phyloP scores from a whole-genome alignment of 192 early-diverging fungal genomes.

The Podila verticillata region DNA sequence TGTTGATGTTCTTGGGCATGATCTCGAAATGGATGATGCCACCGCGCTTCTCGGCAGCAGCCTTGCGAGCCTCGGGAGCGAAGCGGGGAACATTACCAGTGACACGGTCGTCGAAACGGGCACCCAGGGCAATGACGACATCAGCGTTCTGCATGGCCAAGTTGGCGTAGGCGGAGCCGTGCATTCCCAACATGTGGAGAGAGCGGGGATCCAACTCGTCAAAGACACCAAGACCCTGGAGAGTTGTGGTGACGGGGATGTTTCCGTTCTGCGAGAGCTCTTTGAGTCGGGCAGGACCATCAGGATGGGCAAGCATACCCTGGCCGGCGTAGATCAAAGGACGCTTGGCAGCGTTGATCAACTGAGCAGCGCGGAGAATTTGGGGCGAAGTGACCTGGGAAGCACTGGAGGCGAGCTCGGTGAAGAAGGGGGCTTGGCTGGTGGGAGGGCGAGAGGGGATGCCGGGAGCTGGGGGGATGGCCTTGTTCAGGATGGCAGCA shows the following conservation, averaged over 20 bases:
- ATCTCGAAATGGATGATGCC: constrained; percentile 99
- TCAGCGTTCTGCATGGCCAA: constrained; percentile 98
- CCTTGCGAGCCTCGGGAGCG: constrained; percentile 92
- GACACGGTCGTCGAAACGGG: constrained; percentile 98
- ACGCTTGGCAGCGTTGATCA: constrained; percentile 88
- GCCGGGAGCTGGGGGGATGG: constrained; percentile 79
- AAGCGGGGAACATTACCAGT: constrained; percentile 83
- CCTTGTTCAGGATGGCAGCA: constrained; percentile 82
- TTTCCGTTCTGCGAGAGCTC: constrained; percentile 89
- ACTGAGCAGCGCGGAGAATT: constrained; percentile 76
- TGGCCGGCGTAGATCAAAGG: constrained; percentile 97
- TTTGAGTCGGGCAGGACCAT: constrained; percentile 84
- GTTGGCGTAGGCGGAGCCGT: constrained; percentile 97
- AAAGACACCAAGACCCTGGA: constrained; percentile 92
- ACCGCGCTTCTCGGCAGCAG: constrained; percentile 86
- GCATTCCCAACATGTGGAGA: constrained; percentile 99
- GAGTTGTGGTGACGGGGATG: constrained; percentile 97
- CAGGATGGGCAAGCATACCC: constrained; percentile 83
- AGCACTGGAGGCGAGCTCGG: constrained; percentile 48
- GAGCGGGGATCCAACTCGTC: constrained; percentile 91
- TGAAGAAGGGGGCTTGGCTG: constrained; percentile 49
- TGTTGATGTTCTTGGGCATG: constrained; percentile 99
- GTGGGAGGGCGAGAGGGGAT: constrained; percentile 79
- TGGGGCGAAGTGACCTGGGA: constrained; percentile 59
- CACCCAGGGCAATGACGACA: constrained; percentile 93